A percentile compares a stretch with the other conserved stretches of the same genome.
phyloP scores from a whole-genome alignment of 139 green algal species.

The Chlamydomonas eustigma region DNA sequence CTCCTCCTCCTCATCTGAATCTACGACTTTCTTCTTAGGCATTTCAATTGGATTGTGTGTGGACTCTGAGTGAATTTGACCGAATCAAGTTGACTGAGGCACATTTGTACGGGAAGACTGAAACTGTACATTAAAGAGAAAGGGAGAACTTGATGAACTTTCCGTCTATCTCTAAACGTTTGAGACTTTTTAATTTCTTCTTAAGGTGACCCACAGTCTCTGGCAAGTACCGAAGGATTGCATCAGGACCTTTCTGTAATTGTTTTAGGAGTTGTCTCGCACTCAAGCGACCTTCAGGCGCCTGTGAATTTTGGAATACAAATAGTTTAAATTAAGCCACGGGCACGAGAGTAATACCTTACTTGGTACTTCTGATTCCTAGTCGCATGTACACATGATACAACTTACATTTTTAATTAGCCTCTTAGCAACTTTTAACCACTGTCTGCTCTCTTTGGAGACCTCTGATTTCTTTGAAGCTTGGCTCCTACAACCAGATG shows the following conservation, averaged over 20 bases:
- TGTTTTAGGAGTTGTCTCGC: not conserved
- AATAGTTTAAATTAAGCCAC: not conserved
- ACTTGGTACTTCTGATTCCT: not conserved
- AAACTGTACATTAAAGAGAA: no score
- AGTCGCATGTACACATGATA: not conserved
- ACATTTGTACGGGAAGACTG: no score
- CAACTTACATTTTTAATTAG: conserved; percentile 7
- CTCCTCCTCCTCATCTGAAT: not conserved
- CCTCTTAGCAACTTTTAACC: not conserved
- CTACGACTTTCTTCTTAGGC: not conserved
- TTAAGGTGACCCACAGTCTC: no score
- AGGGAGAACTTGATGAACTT: no score
- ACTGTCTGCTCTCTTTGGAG: not conserved
- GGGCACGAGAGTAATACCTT: not conserved
- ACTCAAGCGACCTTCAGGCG: not conserved
- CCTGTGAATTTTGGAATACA: not conserved
- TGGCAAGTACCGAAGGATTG: not conserved
- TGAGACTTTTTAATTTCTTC: no score
- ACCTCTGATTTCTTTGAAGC: not conserved
- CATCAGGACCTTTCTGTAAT: not conserved
- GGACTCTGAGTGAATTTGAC: no score
- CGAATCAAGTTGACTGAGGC: no score
- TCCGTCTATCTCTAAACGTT: no score
- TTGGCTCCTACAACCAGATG: not conserved
- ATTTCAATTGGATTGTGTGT: no score